Evolutionary conservation across 345 rosid genomes (phyloP), one percentile per base, ranked within the genome.

Genomic region (Tarenaya hassleriana): DNA sequence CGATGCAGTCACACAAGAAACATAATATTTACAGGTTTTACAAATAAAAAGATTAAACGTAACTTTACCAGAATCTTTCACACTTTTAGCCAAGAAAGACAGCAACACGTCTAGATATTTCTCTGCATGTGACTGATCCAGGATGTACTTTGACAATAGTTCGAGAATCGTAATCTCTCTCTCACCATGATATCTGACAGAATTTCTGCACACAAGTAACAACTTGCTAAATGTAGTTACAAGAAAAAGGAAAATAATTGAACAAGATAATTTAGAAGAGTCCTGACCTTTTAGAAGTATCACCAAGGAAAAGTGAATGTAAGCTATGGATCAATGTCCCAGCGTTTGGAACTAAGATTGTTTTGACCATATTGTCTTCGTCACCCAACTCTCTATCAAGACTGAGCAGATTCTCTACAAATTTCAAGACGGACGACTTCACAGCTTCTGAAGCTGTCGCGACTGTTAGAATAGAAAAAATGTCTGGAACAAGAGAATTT

Each of bases 401-500:
- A 70, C 52, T 73, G 61, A 92, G 64, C 60, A 92, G 75, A 68
- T 88, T 92, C 76, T 86, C 90, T 42, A 73, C 68, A 60, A 92
- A 88, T 75, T 73, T 73, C 52, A 92, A 75, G 54, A 80, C 83
- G 50, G 74, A 74, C 19, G 72, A 81, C 52, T 70, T 68, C 60
- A 92, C 70, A 53, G 96, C 90, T 61, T 81, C 88, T n/a, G 98
- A 77, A 51, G 92, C 96, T 34, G 84, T 75, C 35, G 58, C 46
- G 67, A 83, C 73, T 33, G 74, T 72, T 56, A 92, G 66, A 52
- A 92, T 83, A 15, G 88, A 77, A 68, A 86, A 85, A 63, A 92
- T 83, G 69, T 81, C 90, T 50, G 94, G 77, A 59, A 79, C 73
- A 55, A 37, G 41, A 62, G 72, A 73, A 55, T 62, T 68, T 74